These are phyloP conservation scores for Flaveria floridana DNA, from an alignment of 140 eudicot species.

Conservation along the genomic window DNA sequence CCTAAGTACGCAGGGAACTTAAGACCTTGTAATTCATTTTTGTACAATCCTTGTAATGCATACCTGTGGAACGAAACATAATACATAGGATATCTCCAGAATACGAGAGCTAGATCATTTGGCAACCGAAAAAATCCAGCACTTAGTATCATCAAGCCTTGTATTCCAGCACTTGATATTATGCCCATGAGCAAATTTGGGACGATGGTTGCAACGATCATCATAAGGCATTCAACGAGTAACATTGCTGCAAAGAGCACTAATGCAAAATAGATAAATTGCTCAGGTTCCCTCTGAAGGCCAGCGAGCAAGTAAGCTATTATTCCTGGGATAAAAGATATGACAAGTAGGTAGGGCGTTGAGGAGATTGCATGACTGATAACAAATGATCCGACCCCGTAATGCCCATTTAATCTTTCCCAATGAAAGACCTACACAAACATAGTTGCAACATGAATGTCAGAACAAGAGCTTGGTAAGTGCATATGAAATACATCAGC, in stretches of 20 bases:
- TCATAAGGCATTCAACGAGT: conserved; percentile 59
- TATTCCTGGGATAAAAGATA: conserved; percentile 52
- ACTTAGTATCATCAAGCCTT: too few species aligned
- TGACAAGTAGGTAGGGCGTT: conserved; percentile 47
- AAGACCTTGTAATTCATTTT: too few species aligned
- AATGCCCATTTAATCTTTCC: conserved; percentile 68
- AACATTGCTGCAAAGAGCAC: conserved; percentile 51
- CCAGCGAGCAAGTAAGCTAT: conserved; percentile 53
- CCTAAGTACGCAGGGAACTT: too few species aligned
- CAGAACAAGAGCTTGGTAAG: neutral
- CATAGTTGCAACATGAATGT: neutral
- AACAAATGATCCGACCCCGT: conserved; percentile 51
- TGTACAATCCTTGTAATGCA: too few species aligned
- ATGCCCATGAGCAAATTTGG: too few species aligned
- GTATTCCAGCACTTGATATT: too few species aligned
- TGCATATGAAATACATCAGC: neutral
- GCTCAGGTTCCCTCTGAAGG: conserved; percentile 35
- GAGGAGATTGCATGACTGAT: conserved; percentile 60
- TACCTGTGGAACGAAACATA: conserved; percentile 34
- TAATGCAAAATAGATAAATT: conserved; percentile 41
- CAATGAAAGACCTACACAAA: conserved; percentile 50
- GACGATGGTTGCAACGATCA: too few species aligned
- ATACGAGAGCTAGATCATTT: conserved; percentile 40
- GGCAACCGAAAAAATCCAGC: conserved; percentile 38
- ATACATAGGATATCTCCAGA: conserved; percentile 66